These are phyloP conservation scores for Dioszegia hungarica DNA, from an alignment of 768 basidiomycete species.

Conservation along the genomic window DNA sequence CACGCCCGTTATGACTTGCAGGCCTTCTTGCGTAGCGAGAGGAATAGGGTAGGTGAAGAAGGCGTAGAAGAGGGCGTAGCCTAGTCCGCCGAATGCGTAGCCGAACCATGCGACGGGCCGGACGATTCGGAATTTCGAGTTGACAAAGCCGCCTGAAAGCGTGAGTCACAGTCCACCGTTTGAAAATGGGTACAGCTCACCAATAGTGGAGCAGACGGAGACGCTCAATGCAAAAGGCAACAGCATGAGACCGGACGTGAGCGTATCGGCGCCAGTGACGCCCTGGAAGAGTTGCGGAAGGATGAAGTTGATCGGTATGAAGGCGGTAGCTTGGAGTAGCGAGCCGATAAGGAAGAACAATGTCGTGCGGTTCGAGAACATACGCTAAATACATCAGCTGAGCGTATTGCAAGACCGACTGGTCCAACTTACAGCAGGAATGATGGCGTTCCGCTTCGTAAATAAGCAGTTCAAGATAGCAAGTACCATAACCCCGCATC, in stretches of 20 bases:
- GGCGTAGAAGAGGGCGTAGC: slow-evolving; percentile 33
- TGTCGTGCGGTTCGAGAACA: slow-evolving; percentile 48
- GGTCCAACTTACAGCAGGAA: slow-evolving; percentile 46
- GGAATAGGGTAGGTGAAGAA: slow-evolving; percentile 21
- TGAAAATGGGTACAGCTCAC: slow-evolving; percentile 15
- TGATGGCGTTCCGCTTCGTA: slow-evolving; percentile 50
- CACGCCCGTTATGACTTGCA: slow-evolving; percentile 34
- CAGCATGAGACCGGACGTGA: slow-evolving; percentile 36
- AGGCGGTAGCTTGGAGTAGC: slow-evolving; percentile 38
- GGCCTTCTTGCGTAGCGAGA: slow-evolving; percentile 25
- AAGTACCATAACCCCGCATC: slow-evolving; percentile 15
- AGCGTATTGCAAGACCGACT: not conserved
- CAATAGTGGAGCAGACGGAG: slow-evolving; percentile 31
- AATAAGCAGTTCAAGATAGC: slow-evolving; percentile 34
- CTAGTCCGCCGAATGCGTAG: slow-evolving; percentile 32
- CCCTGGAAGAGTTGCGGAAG: slow-evolving; percentile 45
- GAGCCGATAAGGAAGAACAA: slow-evolving; percentile 40
- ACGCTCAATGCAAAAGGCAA: slow-evolving; percentile 38
- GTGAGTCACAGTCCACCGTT: not conserved
- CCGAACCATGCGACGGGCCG: slow-evolving; percentile 45
- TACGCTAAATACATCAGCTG: slow-evolving; percentile 17
- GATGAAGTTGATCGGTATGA: slow-evolving; percentile 35
- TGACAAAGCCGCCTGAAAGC: slow-evolving; percentile 35
- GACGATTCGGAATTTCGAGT: slow-evolving; percentile 37
- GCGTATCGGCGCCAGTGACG: slow-evolving; percentile 23